Evolutionary conservation across 208 protist species (phyloP), one percentile per base, ranked within the genome.

Genomic region (Acanthamoeba castellanii): DNA sequence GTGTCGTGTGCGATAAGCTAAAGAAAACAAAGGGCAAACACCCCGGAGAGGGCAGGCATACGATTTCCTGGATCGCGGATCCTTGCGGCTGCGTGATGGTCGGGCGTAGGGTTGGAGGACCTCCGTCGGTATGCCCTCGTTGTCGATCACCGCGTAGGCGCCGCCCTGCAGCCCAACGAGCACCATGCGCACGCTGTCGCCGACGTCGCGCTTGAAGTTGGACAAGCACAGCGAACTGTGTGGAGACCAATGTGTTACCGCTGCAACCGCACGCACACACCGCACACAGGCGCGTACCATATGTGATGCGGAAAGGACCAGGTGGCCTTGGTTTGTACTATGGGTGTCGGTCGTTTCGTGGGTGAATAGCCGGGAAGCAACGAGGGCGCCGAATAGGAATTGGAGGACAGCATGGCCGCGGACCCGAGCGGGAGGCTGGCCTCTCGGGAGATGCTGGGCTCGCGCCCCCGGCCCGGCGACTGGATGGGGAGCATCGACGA

Each of bases 111-210:
- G 72, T 11, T 81, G 9, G 72, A 81, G 72, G 20, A 81, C 42
- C 22, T 81, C 72, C 0, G 32, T 81, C 0, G 72, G 37, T 3
- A 52, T 42, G 72, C 72, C 72, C 37, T 81, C 37, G 72, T 81
- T 81, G 37, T 81, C 72, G 42, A 81, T 81, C 72, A 81, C 72
- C 16, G 72, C 72, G 42, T 81, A 81, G 32, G 72, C 72, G 37
- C 72, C 72, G 72, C 72, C 72, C 72, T 81, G 72, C 72, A 81
- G 72, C 7, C 72, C 72, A 6, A 81, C 72, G 5, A 81, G 72
- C 72, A 81, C 72, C 72, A 81, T 81, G 5, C 72, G 72, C 20
- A 81, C 72, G 72, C 37, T 81, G 42, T 81, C 72, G 72, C 72
- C 72, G 37, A 81, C 72, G 42, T 50, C 72, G 16, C 72, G 72